Conservation (phyloP, 2,329 filamentous ascomycete species). For the Talaromyces sp. region DNA sequence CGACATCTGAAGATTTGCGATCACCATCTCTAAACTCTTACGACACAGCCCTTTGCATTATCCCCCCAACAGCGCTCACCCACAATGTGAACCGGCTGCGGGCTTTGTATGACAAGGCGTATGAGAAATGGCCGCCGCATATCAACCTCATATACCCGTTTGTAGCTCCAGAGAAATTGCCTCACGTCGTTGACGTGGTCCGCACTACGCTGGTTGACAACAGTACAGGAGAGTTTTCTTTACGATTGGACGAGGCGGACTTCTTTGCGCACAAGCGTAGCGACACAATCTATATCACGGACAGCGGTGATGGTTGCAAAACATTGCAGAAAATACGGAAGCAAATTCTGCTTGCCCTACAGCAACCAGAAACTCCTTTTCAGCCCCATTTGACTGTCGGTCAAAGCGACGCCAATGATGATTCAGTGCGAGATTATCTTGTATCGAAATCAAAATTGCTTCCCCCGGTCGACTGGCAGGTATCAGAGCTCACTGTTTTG, state of each 20-base stretch:
- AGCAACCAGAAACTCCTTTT: slow-evolving; percentile 25
- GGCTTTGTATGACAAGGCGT: slow-evolving; percentile 56
- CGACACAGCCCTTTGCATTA: slow-evolving; percentile 56
- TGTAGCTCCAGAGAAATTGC: slow-evolving; percentile 45
- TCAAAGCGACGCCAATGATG: slow-evolving; percentile 46
- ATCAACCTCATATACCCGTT: slow-evolving; percentile 64
- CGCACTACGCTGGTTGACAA: slow-evolving; percentile 26
- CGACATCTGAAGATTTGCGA: neutral
- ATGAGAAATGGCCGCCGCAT: slow-evolving; percentile 60
- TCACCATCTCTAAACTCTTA: slow-evolving; percentile 32
- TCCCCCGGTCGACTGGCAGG: slow-evolving; percentile 44
- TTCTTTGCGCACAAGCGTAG: slow-evolving; percentile 46
- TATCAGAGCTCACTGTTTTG: slow-evolving; percentile 48
- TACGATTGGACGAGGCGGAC: slow-evolving; percentile 35
- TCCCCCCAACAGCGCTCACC: slow-evolving; percentile 49
- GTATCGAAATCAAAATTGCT: slow-evolving; percentile 48
- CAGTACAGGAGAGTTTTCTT: neutral
- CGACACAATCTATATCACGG: slow-evolving; percentile 45
- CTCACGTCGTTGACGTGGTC: slow-evolving; percentile 38
- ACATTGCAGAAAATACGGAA: slow-evolving; percentile 1
- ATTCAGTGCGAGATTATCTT: slow-evolving; percentile 46
- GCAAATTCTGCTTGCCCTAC: slow-evolving; percentile 32
- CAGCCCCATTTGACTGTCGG: slow-evolving; percentile 56
- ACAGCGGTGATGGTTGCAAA: slow-evolving; percentile 1
- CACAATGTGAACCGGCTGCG: slow-evolving; percentile 50